A percentile compares a stretch with the other conserved stretches of the same genome.
phyloP scores from a whole-genome alignment of 371 early-diverging fungal genomes.

The Mucor saturninus region DNA sequence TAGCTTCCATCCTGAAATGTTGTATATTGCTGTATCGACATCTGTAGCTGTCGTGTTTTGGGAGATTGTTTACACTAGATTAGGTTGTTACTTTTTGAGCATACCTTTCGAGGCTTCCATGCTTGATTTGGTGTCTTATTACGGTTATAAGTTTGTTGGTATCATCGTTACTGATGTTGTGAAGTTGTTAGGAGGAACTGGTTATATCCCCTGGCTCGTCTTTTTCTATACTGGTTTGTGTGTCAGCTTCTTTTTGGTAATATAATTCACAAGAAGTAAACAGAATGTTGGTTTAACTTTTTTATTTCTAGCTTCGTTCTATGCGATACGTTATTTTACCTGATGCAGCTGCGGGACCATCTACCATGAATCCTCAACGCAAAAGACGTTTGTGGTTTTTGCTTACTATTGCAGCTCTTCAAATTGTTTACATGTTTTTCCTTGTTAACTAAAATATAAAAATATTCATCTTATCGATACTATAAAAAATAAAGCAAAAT shows the following conservation, averaged over 20 bases:
- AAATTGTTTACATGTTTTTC: slow-evolving; percentile 82
- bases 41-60: slow-evolving; percentile 82
- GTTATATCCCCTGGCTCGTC: slow-evolving; percentile 62
- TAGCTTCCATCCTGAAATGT: slow-evolving; percentile 90
- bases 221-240: slow-evolving; percentile 82
- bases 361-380: slow-evolving; percentile 77
- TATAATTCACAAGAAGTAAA: not conserved
- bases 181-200: slow-evolving; percentile 52
- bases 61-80: slow-evolving; percentile 83
- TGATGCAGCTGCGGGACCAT: slow-evolving; percentile 74
- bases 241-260: slow-evolving; percentile 72
- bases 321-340: slow-evolving; percentile 90
- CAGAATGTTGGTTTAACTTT: not conserved
- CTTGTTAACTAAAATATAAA: slow-evolving; percentile 57
- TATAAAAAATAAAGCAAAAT: slow-evolving; percentile 1
- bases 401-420: slow-evolving; percentile 82
- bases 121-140: slow-evolving; percentile 88
- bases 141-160: slow-evolving; percentile 97
- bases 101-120: slow-evolving; percentile 86
- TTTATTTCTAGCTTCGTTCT: slow-evolving; percentile 71
- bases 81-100: slow-evolving; percentile 89
- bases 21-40: slow-evolving; percentile 89
- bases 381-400: slow-evolving; percentile 88
- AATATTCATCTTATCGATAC: not conserved
- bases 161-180: slow-evolving; percentile 65